Evolutionary conservation across 1,284 basidiomycete genomes (phyloP).

Genomic region (Phlebopus sp.): DNA sequence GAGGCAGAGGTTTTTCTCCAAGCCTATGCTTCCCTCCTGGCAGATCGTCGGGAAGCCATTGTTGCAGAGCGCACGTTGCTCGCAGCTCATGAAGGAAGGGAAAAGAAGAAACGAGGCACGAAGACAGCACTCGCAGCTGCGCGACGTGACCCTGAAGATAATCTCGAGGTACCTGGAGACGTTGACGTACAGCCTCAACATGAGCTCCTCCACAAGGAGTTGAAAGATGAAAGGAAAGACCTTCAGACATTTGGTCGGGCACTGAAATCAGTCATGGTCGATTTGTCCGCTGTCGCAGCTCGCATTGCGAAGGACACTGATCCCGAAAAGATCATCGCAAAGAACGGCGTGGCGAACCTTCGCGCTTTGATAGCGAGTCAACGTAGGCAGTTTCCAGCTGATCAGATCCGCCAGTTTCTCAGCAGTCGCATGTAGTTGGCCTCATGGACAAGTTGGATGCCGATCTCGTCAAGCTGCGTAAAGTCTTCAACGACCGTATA

Average conservation of each 20-base stretch:
- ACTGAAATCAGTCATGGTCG: constrained; percentile 64
- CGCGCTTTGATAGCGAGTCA: constrained; percentile 55
- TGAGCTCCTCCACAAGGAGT: constrained; percentile 49
- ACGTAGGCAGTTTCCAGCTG: constrained; percentile 37
- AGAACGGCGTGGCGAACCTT: constrained; percentile 45
- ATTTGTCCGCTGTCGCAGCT: constrained; percentile 48
- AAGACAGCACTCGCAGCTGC: constrained; percentile 56
- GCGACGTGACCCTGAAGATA: constrained; percentile 23
- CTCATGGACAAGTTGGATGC: constrained; percentile 65
- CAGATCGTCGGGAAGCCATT: constrained; percentile 67
- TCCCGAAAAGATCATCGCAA: constrained; percentile 56
- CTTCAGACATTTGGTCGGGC: constrained; percentile 51
- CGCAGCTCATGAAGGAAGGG: constrained; percentile 61
- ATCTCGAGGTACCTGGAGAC: constrained; percentile 34
- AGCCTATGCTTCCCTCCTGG: constrained; percentile 63
- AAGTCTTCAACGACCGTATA: constrained; percentile 68
- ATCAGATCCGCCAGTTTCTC: background rate
- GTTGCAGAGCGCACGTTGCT: constrained; percentile 68
- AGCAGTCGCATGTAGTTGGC: constrained; percentile 15
- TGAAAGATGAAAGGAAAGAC: constrained; percentile 50
- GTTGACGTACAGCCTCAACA: constrained; percentile 60
- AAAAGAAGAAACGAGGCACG: constrained; percentile 60
- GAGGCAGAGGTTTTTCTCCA: constrained; percentile 70
- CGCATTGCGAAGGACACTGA: constrained; percentile 47
- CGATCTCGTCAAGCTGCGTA: constrained; percentile 64